Evolutionary conservation across 345 rosid genomes (phyloP), one percentile per base, ranked within the genome.

Genomic region (Linum trigynum): DNA sequence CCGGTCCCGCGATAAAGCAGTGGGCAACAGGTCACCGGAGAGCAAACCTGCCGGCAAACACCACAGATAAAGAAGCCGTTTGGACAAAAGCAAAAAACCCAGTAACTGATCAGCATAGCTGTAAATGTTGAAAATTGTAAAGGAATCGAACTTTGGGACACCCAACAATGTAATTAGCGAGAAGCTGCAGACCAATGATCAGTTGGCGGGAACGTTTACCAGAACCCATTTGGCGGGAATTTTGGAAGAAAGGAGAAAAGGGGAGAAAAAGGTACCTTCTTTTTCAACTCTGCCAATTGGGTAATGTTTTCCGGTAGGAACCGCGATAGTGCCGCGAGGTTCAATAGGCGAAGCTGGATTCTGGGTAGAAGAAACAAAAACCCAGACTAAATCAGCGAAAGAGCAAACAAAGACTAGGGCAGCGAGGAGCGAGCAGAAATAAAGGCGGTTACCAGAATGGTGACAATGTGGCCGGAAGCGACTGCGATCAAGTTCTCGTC

Each of bases 401-500:
- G 32, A 23, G 32, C 32, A 5, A 39, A 2, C 2, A 60, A 4
- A 32, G 39, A 32, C 11, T 40, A 41, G 6, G 9, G 55, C 17
- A 17, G 14, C 38, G 9, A 10, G 32, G 32, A 51, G 2, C 0
- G 48, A 43, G 11, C 58, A 9, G 61, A 2, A n/a, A n/a, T n/a
- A n/a, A 59, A 17, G 36, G 6, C 5, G 1, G 40, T 36, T 69
- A 90, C 99, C 80, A 94, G 71, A 75, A 94, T 86, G 72, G 84
- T 84, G 77, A 94, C 97, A 5, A 88, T 77, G 77, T 82, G 89
- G 65, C 88, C 97, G 41, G 86, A 80, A 4, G 96, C 97, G 56
- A 90, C 89, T 51, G 96, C 99, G 41, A 94, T 81, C 7, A 94
- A 75, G 81, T 90, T 94, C 66, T 90, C 97, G 11, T 87, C 84